phyloP scores from a whole-genome alignment of 805 yeast species.

The Gaillardinia entomophila region DNA sequence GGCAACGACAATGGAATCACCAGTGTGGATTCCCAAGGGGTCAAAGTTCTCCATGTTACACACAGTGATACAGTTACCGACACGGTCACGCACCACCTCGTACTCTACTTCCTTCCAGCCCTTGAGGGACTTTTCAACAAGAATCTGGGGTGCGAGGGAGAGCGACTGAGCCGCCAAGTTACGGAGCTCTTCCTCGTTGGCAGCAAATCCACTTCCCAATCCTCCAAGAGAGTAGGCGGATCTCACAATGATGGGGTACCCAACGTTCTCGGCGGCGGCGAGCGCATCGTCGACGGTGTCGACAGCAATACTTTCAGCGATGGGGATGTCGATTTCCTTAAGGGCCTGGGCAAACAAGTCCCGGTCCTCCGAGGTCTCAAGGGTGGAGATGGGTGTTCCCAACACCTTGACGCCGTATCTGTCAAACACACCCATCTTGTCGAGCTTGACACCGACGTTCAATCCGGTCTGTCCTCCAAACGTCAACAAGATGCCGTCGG shows the following conservation, averaged over 20 bases:
- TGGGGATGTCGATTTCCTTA: constrained; percentile 91
- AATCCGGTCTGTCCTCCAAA: constrained; percentile 99
- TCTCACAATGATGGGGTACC: constrained; percentile 95
- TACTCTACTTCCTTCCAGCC: constrained; percentile 99
- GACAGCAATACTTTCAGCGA: constrained; percentile 95
- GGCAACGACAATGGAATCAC: constrained; percentile 98
- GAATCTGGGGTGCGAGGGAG: constrained; percentile 87
- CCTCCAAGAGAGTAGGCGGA: constrained; percentile 98
- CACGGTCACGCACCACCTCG: constrained; percentile 96
- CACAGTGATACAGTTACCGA: constrained; percentile 95
- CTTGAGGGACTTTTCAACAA: constrained; percentile 93
- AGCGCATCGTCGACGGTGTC: constrained; percentile 90
- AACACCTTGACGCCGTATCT: constrained; percentile 88
- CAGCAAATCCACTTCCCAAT: constrained; percentile 95
- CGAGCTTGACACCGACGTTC: constrained; percentile 92
- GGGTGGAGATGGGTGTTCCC: constrained; percentile 95
- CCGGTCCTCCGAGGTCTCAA: constrained; percentile 96
- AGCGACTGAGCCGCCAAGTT: constrained; percentile 87
- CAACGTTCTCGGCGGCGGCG: constrained; percentile 79
- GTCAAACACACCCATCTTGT: constrained; percentile 90
- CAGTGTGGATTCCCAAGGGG: constrained; percentile 97
- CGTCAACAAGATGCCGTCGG: constrained; percentile 92
- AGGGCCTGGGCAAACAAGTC: constrained; percentile 93
- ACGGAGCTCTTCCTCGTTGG: constrained; percentile 72
- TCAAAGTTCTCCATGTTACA: constrained; percentile 99